Conservation (phyloP, 225 moss, liverwort and hornwort genomes). For the Takakia lepidozioides region DNA sequence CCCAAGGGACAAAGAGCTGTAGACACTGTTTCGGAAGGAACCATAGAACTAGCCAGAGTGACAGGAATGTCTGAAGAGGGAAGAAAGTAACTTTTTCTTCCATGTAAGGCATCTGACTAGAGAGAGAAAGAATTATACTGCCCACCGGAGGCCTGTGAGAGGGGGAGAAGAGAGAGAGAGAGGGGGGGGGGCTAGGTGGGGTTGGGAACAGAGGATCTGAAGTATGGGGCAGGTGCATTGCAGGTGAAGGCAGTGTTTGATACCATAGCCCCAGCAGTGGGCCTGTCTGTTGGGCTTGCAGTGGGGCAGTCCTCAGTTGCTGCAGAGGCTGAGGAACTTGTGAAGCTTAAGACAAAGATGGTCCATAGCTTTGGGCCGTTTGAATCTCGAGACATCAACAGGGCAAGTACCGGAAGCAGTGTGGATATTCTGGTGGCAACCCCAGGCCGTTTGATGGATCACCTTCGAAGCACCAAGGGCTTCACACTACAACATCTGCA, state of each 20-base stretch:
- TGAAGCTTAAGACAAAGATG: slow-evolving; percentile 50
- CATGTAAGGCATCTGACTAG: too few relatives aligned
- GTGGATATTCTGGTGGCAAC: slow-evolving; percentile 93
- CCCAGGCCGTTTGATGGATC: slow-evolving; percentile 94
- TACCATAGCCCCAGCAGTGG: slow-evolving; percentile 82
- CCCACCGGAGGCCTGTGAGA: not conserved
- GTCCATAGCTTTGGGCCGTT: slow-evolving; percentile 59
- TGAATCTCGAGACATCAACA: slow-evolving; percentile 14
- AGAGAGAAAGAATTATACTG: not conserved
- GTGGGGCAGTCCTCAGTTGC: slow-evolving; percentile 82
- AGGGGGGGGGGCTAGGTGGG: too few relatives aligned
- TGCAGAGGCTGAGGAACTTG: slow-evolving; percentile 72
- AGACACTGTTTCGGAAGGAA: too few relatives aligned
- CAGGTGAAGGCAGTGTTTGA: slow-evolving; percentile 96
- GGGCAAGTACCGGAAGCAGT: slow-evolving; percentile 42
- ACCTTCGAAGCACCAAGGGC: slow-evolving; percentile 69
- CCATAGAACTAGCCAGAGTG: too few relatives aligned
- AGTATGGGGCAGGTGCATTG: too few relatives aligned
- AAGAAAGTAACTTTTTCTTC: too few relatives aligned
- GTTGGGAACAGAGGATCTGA: too few relatives aligned
- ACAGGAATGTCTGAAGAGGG: too few relatives aligned
- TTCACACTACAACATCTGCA: slow-evolving; percentile 85
- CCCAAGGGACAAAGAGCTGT: not conserved
- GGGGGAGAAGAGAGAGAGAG: not conserved
- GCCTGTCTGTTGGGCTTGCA: slow-evolving; percentile 75